Evolutionary conservation across 768 basidiomycete genomes (phyloP).

Genomic region (Hydnum rufescens): DNA sequence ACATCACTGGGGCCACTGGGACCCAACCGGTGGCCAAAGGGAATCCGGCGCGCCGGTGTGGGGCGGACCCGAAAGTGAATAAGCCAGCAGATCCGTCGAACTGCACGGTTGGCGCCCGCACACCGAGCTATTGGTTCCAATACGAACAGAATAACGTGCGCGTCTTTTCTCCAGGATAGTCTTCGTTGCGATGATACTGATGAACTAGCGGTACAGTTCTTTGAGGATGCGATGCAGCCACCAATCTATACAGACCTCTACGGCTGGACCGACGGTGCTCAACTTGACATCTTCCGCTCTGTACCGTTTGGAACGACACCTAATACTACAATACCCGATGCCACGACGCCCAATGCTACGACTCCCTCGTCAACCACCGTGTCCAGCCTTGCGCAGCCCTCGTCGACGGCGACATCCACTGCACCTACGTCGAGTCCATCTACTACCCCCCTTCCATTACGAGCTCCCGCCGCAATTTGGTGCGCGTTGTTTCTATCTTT

Average conservation of each 20-base stretch:
- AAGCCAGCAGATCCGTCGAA: constrained; percentile 32
- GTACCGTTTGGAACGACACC: neutral
- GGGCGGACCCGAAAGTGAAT: constrained; percentile 31
- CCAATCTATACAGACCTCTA: constrained; percentile 41
- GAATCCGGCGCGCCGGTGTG: constrained; percentile 42
- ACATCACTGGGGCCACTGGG: constrained; percentile 34
- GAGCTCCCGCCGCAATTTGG: neutral
- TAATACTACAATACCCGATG: neutral
- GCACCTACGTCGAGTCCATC: neutral
- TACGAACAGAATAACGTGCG: constrained; percentile 39
- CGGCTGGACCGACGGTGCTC: constrained; percentile 52
- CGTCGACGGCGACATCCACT: neutral
- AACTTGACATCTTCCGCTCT: constrained; percentile 41
- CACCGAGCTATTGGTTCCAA: constrained; percentile 52
- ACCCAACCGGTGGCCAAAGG: constrained; percentile 27
- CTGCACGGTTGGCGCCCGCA: constrained; percentile 55
- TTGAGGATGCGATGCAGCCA: constrained; percentile 21
- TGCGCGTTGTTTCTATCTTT: too few relatives aligned
- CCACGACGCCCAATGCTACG: neutral
- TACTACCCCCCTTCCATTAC: neutral
- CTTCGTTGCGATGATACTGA: neutral
- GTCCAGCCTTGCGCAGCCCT: neutral
- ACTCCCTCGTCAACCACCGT: neutral
- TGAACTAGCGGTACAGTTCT: constrained; percentile 29
- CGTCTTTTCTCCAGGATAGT: constrained; percentile 4